phyloP scores from a whole-genome alignment of 495 filamentous ascomycete genomes.

The Penicillium paxilli region DNA sequence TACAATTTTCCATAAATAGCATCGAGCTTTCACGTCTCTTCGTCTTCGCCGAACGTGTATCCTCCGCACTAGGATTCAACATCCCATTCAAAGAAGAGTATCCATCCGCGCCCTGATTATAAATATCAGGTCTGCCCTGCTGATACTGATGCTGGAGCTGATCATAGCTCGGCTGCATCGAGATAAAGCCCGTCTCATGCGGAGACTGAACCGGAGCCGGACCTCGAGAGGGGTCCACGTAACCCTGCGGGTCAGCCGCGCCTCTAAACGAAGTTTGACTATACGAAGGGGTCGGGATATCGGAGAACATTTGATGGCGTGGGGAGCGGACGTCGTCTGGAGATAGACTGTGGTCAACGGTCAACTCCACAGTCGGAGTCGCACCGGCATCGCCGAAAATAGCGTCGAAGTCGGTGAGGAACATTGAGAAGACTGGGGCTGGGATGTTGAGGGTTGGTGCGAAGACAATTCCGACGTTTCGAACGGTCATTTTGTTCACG shows the following conservation, averaged over 20 bases:
- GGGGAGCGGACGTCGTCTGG: constrained; percentile 66
- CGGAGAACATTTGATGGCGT: constrained; percentile 68
- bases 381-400: constrained; percentile 68
- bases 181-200: constrained; percentile 61
- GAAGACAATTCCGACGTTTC: constrained; percentile 97
- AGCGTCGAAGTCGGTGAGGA: constrained; percentile 83
- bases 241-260: constrained; percentile 20
- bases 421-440: constrained; percentile 88
- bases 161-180: constrained; percentile 63
- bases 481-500: constrained; percentile 96
- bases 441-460: constrained; percentile 98
- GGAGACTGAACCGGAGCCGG: no score
- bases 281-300: constrained; percentile 65
- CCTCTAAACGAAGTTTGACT: constrained; percentile 58
- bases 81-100: constrained; percentile 43
- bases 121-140: constrained; percentile 19
- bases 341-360: constrained; percentile 43
- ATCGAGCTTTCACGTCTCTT: constrained; percentile 61
- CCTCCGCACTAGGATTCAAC: constrained; percentile 38
- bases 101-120: constrained; percentile 20
- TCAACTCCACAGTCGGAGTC: constrained; percentile 39
- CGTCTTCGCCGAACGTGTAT: constrained; percentile 42
- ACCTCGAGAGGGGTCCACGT: constrained; percentile 23
- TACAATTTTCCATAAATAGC: constrained; percentile 49
- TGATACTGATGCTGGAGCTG: constrained; percentile 2